Conservation (phyloP, 2,329 filamentous ascomycete species). For the Seiridium unicorne region DNA sequence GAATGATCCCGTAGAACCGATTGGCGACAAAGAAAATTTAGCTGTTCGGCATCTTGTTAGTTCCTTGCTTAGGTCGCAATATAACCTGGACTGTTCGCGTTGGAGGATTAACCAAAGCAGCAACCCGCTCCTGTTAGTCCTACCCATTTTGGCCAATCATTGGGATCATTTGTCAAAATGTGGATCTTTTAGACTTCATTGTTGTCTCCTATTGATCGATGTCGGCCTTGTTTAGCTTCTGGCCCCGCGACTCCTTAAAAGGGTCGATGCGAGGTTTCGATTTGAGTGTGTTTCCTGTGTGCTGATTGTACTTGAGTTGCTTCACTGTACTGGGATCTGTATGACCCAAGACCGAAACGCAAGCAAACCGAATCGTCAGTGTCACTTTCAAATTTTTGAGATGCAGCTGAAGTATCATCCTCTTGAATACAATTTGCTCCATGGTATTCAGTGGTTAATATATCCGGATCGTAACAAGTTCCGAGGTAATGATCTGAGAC, state of each 20-base stretch:
- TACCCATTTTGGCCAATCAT: constrained; percentile 19
- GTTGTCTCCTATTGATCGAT: constrained; percentile 9
- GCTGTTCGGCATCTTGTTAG: background rate
- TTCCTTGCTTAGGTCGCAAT: too few relatives aligned
- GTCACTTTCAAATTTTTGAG: too few relatives aligned
- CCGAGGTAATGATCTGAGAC: too few relatives aligned
- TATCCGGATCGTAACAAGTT: too few relatives aligned
- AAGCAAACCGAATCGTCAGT: too few relatives aligned
- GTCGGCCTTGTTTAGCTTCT: constrained; percentile 5
- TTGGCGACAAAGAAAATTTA: constrained; percentile 8
- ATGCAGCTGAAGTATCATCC: too few relatives aligned
- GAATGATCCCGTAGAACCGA: constrained; percentile 12
- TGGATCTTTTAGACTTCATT: constrained; percentile 16
- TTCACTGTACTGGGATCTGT: too few relatives aligned
- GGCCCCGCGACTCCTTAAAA: background rate
- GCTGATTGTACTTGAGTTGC: too few relatives aligned
- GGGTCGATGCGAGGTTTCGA: background rate
- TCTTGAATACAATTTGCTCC: too few relatives aligned
- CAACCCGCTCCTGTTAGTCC: constrained; percentile 22
- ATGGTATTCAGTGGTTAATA: too few relatives aligned
- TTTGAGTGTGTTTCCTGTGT: background rate
- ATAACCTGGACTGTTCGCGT: too few relatives aligned
- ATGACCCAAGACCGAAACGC: too few relatives aligned
- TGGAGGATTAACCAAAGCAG: constrained; percentile 21
- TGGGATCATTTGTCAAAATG: constrained; percentile 17